A percentile compares a stretch with the other conserved stretches of the same genome.
Conservation (phyloP, 2,329 filamentous ascomycete species). For the Fusarium zealandicum region DNA sequence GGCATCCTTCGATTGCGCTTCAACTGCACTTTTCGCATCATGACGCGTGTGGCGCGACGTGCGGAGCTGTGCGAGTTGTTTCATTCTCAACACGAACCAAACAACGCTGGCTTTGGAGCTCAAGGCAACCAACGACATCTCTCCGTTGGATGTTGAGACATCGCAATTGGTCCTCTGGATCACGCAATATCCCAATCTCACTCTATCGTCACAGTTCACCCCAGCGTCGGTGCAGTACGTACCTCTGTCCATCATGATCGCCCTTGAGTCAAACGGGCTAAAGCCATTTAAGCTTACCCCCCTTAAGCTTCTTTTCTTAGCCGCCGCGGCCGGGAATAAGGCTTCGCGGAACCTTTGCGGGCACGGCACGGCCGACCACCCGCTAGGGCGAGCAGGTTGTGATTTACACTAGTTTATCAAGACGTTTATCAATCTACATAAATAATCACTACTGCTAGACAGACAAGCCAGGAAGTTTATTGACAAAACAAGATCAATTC, state of each 20-base stretch:
- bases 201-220: not conserved
- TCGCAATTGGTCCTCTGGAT: slow-evolving; percentile 3
- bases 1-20: no score
- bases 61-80: no score
- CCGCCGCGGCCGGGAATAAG: not conserved
- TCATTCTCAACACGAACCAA: not conserved
- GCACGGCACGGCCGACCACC: not conserved
- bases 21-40: no score
- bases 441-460: no score
- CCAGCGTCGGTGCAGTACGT: not conserved
- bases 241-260: not conserved
- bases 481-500: no score
- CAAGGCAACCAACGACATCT: not conserved
- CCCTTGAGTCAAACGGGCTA: not conserved
- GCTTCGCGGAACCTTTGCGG: not conserved
- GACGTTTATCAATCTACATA: no score
- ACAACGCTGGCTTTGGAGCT: not conserved
- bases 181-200: slow-evolving; percentile 11
- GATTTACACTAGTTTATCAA: no score
- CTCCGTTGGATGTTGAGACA: not conserved
- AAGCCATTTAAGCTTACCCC: not conserved
- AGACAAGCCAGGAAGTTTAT: no score
- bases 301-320: not conserved
- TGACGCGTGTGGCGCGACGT: no score
- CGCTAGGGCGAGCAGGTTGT: not conserved